Evolutionary conservation across 73 alveolate genomes (phyloP), one percentile per base, ranked within the genome.

Genomic region (Stentor roeselii): DNA sequence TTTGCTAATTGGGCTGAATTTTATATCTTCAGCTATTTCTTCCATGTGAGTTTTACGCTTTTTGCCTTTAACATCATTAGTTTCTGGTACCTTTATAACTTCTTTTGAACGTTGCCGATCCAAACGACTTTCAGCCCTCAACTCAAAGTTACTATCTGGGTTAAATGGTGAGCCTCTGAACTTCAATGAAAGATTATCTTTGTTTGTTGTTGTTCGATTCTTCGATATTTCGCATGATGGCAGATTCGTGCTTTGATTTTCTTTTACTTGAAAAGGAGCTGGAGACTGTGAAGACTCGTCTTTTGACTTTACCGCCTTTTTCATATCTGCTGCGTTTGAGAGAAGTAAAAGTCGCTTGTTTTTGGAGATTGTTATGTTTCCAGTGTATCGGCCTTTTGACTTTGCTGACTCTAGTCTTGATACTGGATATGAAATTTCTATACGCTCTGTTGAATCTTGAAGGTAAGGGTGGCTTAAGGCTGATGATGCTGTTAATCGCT

Each of bases 401-500:
- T 50, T 50, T 50, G 21, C 6, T 11, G 67, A 50, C 6, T 50
- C 67, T 11, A 21, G 6, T 21, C 67, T 50, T 50, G 67, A 6
- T 11, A 50, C 21, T 50, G 67, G 21, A 50, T 6, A 6, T 50
- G 67, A 21, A 67, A 40, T 2, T 21, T 50, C 30, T 21, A 50
- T 6, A 11, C 6, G 6, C 21, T 88, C 92, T 27, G 87, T 59
- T 3, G 59, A 38, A 36, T 85, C 97, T 74, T 89, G 92, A 78
- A 95, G 91, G 88, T 95, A 96, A n/a, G 96, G 93, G 89, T 96
- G 98, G 60, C 92, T 86, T 59, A 96, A 87, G 3, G 95, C 98
- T 27, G 90, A 95, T 31, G 87, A 92, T 21, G 97, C 97, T 84
- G 95, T 93, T 0, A 92, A 59, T 84, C 99, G 91, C 78, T 93